These are phyloP conservation scores for Salix viminalis DNA, from an alignment of 345 rosid species.

Conservation along the genomic window DNA sequence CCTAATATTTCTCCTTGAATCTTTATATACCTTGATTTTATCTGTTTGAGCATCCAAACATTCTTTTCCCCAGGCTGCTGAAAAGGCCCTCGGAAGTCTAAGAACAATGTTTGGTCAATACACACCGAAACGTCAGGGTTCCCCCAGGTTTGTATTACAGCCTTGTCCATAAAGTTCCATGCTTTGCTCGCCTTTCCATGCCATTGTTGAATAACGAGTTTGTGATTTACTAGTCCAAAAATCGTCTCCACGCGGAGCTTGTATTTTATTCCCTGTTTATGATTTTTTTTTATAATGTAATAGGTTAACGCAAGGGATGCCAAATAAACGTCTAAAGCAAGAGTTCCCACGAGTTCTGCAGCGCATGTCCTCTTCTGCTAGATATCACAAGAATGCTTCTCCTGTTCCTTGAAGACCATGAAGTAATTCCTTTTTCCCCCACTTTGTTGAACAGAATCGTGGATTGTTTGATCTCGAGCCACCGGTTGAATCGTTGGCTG, in stretches of 20 bases:
- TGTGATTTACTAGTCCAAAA: neutral
- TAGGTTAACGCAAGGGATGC: slow-evolving; percentile 62
- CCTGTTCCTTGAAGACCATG: slow-evolving; percentile 42
- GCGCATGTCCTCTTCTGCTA: slow-evolving; percentile 71
- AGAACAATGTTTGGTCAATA: slow-evolving; percentile 61
- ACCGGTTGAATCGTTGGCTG: neutral
- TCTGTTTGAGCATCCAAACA: slow-evolving; percentile 10
- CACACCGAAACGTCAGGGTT: slow-evolving; percentile 62
- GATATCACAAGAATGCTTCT: slow-evolving; percentile 63
- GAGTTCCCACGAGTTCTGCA: slow-evolving; percentile 61
- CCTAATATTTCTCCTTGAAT: slow-evolving; percentile 1
- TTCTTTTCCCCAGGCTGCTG: slow-evolving; percentile 65
- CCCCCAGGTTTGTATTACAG: slow-evolving; percentile 64
- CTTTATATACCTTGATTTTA: neutral
- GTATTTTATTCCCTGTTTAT: neutral
- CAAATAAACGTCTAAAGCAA: slow-evolving; percentile 64
- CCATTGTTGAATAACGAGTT: neutral
- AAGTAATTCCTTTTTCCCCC: neutral
- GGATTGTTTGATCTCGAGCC: neutral
- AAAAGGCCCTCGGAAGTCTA: slow-evolving; percentile 67
- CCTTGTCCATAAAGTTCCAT: neutral
- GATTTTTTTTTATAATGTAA: neutral
- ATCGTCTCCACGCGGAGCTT: neutral
- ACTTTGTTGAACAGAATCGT: neutral
- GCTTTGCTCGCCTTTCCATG: neutral